Evolutionary conservation across 495 filamentous ascomycete species (phyloP).

Genomic region (Daldinia loculata): DNA sequence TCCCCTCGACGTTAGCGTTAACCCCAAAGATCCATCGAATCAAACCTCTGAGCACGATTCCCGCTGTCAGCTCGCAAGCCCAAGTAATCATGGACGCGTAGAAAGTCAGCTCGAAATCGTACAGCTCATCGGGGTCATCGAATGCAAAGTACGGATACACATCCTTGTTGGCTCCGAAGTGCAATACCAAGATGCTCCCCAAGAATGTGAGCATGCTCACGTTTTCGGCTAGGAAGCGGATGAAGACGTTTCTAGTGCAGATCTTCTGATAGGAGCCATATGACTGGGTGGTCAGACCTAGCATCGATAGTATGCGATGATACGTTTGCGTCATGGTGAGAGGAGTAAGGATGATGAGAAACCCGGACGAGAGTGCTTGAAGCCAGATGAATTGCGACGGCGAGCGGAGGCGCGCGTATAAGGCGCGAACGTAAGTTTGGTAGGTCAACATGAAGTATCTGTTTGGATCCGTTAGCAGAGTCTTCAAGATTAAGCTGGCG

Average conservation of each 20-base stretch:
- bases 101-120: slow-evolving; percentile 66
- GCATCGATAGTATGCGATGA: slow-evolving; percentile 58
- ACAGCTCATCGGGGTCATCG: slow-evolving; percentile 56
- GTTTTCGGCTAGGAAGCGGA: slow-evolving; percentile 68
- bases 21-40: slow-evolving; percentile 63
- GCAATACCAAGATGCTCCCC: slow-evolving; percentile 66
- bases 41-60: slow-evolving; percentile 63
- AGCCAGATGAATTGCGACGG: slow-evolving; percentile 67
- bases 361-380: slow-evolving; percentile 64
- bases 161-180: slow-evolving; percentile 69
- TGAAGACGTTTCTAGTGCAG: slow-evolving; percentile 67
- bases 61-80: slow-evolving; percentile 67
- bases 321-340: slow-evolving; percentile 66
- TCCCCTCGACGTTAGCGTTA: slow-evolving; percentile 66
- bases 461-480: slow-evolving; percentile 30
- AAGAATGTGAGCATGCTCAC: slow-evolving; percentile 72
- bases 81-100: slow-evolving; percentile 67
- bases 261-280: slow-evolving; percentile 68
- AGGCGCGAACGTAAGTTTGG: slow-evolving; percentile 73
- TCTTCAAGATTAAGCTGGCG: slow-evolving; percentile 4
- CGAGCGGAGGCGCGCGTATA: slow-evolving; percentile 69
- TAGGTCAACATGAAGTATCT: slow-evolving; percentile 72
- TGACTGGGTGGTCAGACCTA: slow-evolving; percentile 61
- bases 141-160: slow-evolving; percentile 68
- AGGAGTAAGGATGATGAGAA: slow-evolving; percentile 66